Evolutionary conservation across 176 grass and related monocot species (phyloP), one percentile per base, ranked within the genome.

Genomic region (Avena sativa): DNA sequence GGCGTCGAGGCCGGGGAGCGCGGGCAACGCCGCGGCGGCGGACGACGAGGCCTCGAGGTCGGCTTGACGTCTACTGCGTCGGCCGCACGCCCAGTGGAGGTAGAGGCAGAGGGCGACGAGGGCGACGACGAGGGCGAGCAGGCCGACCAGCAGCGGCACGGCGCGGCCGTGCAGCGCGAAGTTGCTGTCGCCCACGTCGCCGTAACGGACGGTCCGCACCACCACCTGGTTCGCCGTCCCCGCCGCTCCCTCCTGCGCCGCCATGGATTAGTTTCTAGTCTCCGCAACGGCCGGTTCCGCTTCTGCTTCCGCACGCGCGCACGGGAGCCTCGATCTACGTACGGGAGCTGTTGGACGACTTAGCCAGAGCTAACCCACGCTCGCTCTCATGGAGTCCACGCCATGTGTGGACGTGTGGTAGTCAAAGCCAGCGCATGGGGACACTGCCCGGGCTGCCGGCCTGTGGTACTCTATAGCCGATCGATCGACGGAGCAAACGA

Each of bases 121-220:
- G 63, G 64, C 11, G 70, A 88, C 26, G 70, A 92, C 0, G 70
- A 66, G 16, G 30, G 47, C 32, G 43, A 89, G 76, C 68, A 84
- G 81, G 1, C 85, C 87, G 1, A 83, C 53, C 6, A 92, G 75
- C 38, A 92, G 84, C 32, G 85, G 85, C 43, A 84, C 58, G 59
- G 57, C 51, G 68, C 48, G 69, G 13, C 84, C 91, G 59, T 80
- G 91, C 87, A 92, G 40, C 50, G 40, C 76, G 76, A 92, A 92
- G 87, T 92, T 92, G 80, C 60, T 92, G 68, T 92, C 91, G 52
- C 30, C 52, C n/a, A 92, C 83, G 84, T 92, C 91, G 30, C 76
- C 87, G 76, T 89, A 92, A 51, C 87, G 75, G 60, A 81, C 83
- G 0, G 40, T 43, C 87, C 70, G 76, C 83, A 44, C 52, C 67